Evolutionary conservation across 352 stramenopile species (phyloP).

Genomic region (Thalassiosira mediterranea): DNA sequence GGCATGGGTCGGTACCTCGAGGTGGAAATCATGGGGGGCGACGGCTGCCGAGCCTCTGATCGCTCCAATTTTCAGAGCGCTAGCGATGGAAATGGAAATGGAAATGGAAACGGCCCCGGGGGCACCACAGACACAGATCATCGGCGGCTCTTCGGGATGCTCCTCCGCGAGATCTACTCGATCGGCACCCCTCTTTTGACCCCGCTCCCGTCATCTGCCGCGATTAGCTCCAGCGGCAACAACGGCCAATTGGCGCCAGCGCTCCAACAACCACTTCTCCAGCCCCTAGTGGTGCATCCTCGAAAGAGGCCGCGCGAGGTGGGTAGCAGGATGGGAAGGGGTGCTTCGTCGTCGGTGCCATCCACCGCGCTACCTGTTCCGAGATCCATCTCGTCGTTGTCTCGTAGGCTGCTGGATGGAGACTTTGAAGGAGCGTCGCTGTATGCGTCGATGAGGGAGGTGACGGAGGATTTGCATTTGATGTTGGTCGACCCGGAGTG

Average conservation of each 20-base stretch:
- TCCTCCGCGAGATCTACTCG: constrained; percentile 38
- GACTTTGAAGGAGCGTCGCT: not conserved
- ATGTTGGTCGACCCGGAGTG: constrained; percentile 7
- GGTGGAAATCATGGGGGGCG: not conserved
- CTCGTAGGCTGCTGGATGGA: constrained; percentile 5
- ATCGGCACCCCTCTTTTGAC: not conserved
- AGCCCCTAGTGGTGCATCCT: not conserved
- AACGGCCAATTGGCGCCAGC: no score
- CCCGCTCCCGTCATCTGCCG: not conserved
- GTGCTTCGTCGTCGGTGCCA: no score
- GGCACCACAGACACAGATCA: not conserved
- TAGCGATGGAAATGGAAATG: not conserved
- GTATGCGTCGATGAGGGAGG: not conserved
- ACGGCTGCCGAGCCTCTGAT: not conserved
- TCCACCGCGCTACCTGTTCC: no score
- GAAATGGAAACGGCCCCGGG: not conserved
- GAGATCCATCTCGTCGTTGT: not conserved
- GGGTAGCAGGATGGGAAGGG: no score
- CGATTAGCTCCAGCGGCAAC: no score
- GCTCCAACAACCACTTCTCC: no score
- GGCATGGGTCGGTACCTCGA: constrained; percentile 11
- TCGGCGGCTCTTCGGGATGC: constrained; percentile 24
- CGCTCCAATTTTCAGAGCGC: not conserved
- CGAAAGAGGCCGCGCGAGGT: not conserved
- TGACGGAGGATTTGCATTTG: constrained; percentile 10